Evolutionary conservation across 2,329 filamentous ascomycete genomes (phyloP), one percentile per base, ranked within the genome.

Genomic region (Fusarium tanahbumbuense): DNA sequence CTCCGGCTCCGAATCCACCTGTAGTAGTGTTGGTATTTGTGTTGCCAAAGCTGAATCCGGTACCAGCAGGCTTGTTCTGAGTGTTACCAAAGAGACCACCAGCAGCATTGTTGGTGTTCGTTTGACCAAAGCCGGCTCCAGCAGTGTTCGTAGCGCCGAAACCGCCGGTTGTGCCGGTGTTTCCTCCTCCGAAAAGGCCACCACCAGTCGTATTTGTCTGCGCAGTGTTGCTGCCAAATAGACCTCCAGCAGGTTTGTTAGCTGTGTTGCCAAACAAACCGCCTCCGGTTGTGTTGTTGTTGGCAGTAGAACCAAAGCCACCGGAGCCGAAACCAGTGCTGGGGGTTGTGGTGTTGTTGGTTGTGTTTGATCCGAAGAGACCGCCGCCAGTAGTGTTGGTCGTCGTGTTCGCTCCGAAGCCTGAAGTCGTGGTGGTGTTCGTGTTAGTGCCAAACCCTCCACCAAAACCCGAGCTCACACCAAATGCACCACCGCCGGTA

Each of bases 401-500:
- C 40, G 79, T 81, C 41, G 81, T 65, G 47, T 71, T 77, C 58
- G 77, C 53, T 54, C 87, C 87, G 71, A 89, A 89, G 13, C 81
- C 83, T 67, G 81, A 77, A 27, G 70, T 65, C 15, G 76, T 42
- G 15, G 69, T 68, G 52, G 68, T 65, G 30, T 72, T 70, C 27
- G 68, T 73, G 62, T 73, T 82, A 34, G 80, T 68, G 28, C 84
- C 83, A 56, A 86, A 86, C 28, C 86, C 86, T 68, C 86, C 86
- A 11, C 85, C 83, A 72, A 87, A 85, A 49, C 80, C 79, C 22
- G 85, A 85, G 72, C 78, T 79, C 27, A 90, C 85, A 20, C 94
- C 95, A 79, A 98, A 98, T 10, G 92, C 92, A 62, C 94, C 94
- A 71, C 94, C 92, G 30, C 93, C 93, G 67, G 91, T 93, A 44